These are phyloP conservation scores for Afroboletus lepidellus DNA, from an alignment of 1,284 basidiomycete genomes.

Conservation along the genomic window DNA sequence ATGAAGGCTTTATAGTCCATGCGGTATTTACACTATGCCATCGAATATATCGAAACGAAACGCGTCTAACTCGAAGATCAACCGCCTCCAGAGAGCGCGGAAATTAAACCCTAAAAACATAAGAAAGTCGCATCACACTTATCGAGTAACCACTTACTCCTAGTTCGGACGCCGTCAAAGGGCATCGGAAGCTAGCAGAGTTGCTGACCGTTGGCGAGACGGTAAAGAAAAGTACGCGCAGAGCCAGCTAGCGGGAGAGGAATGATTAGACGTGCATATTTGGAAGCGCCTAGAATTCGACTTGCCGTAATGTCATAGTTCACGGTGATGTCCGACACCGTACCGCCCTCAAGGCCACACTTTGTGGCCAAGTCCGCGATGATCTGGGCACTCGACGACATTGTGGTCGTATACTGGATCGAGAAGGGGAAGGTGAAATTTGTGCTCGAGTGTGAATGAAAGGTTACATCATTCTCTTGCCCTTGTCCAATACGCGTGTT, in stretches of 20 bases:
- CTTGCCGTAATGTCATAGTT: conserved; percentile 67
- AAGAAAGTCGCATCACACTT: conserved; percentile 2
- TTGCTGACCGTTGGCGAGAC: conserved; percentile 71
- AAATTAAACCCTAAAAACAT: conserved; percentile 17
- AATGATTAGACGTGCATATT: conserved; percentile 7
- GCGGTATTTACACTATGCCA: conserved; percentile 11
- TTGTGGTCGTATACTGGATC: conserved; percentile 63
- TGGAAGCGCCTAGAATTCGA: not conserved
- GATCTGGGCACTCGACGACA: conserved; percentile 60
- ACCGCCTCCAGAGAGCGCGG: conserved; percentile 15
- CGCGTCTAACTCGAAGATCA: conserved; percentile 4
- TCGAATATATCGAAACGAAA: not conserved
- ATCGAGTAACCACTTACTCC: conserved; percentile 11
- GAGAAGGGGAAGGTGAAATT: conserved; percentile 83
- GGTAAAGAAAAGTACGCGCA: conserved; percentile 65
- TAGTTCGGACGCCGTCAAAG: conserved; percentile 41
- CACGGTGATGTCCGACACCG: conserved; percentile 56
- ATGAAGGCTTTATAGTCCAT: conserved; percentile 17
- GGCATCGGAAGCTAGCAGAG: conserved; percentile 67
- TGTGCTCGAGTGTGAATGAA: conserved; percentile 63
- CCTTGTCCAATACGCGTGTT: conserved; percentile 67
- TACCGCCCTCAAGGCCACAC: conserved; percentile 60
- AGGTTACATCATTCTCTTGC: conserved; percentile 56
- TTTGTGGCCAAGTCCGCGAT: conserved; percentile 65
- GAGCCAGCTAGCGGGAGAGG: conserved; percentile 46